Evolutionary conservation across 495 filamentous ascomycete genomes (phyloP).

Genomic region (Lentithecium fluviatile): DNA sequence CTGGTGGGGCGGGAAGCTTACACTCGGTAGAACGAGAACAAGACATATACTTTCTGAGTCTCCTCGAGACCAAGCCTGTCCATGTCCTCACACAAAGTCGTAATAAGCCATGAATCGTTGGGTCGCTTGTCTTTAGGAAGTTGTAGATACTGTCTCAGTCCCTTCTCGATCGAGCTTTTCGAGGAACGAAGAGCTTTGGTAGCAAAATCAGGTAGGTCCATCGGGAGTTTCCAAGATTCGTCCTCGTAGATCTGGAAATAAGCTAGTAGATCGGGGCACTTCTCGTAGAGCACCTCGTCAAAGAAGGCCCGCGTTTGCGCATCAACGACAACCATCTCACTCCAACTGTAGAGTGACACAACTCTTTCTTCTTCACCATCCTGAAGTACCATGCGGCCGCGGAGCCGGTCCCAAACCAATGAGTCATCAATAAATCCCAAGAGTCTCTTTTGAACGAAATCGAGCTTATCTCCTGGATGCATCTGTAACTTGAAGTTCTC

Average conservation of each 20-base stretch:
- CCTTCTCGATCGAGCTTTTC: conserved; percentile 15
- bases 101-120: conserved; percentile 24
- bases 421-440: background rate
- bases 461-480: conserved; percentile 25
- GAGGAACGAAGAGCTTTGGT: conserved; percentile 12
- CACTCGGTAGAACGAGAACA: conserved; percentile 5
- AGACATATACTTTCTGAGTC: background rate
- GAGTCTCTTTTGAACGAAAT: conserved; percentile 11
- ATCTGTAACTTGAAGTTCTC: conserved; percentile 27
- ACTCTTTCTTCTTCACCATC: background rate
- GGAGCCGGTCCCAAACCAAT: background rate
- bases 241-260: conserved; percentile 36
- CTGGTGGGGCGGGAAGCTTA: background rate
- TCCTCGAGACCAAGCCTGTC: background rate
- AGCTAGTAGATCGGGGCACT: conserved; percentile 32
- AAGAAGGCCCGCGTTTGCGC: conserved; percentile 33
- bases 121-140: conserved; percentile 29
- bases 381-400: background rate
- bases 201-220: conserved; percentile 14
- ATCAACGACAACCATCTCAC: conserved; percentile 25
- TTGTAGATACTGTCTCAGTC: conserved; percentile 33
- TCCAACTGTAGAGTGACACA: conserved; percentile 27
- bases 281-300: conserved; percentile 33
- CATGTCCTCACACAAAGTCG: conserved; percentile 20
- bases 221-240: conserved; percentile 38